phyloP scores from a whole-genome alignment of 305 asterid species.

The Fraxinus baroniana region DNA sequence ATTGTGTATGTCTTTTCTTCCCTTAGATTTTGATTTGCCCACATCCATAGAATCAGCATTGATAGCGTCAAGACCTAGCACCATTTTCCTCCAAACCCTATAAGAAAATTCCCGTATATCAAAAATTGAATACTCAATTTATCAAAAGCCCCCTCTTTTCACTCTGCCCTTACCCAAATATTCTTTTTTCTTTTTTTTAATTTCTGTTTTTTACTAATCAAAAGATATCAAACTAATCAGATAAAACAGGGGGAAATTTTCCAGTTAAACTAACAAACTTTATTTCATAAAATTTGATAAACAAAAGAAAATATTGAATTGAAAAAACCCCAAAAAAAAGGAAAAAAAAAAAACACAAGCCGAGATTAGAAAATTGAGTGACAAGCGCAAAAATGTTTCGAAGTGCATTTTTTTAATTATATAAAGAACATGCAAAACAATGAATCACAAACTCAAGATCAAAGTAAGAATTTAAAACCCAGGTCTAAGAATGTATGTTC shows the following conservation, averaged over 20 bases:
- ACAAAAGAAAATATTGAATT: too few species aligned
- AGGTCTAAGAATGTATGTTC: constrained; percentile 11
- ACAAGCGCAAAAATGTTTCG: not conserved
- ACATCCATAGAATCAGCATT: constrained; percentile 34
- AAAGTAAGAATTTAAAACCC: constrained; percentile 12
- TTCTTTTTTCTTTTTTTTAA: constrained; percentile 17
- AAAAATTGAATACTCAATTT: constrained; percentile 25
- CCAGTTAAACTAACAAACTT: too few species aligned
- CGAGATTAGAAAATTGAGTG: constrained; percentile 26
- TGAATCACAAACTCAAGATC: constrained; percentile 23
- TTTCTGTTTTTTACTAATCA: constrained; percentile 22
- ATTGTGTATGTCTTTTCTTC: constrained; percentile 32
- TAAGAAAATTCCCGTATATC: constrained; percentile 28
- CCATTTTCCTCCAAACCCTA: constrained; percentile 50
- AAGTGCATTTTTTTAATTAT: constrained; percentile 30
- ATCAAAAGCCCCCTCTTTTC: constrained; percentile 29
- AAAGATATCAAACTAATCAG: constrained; percentile 44
- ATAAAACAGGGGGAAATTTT: constrained; percentile 22
- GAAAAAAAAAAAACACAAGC: constrained; percentile 2
- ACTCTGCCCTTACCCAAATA: constrained; percentile 38
- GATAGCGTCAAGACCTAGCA: constrained; percentile 44
- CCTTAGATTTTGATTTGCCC: constrained; percentile 47
- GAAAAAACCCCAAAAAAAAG: too few species aligned
- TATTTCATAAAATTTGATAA: too few species aligned
- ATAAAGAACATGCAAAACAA: constrained; percentile 31